Base-by-base conservation (phyloP, 148 eudicot species). In the Agrostemma githago region DNA sequence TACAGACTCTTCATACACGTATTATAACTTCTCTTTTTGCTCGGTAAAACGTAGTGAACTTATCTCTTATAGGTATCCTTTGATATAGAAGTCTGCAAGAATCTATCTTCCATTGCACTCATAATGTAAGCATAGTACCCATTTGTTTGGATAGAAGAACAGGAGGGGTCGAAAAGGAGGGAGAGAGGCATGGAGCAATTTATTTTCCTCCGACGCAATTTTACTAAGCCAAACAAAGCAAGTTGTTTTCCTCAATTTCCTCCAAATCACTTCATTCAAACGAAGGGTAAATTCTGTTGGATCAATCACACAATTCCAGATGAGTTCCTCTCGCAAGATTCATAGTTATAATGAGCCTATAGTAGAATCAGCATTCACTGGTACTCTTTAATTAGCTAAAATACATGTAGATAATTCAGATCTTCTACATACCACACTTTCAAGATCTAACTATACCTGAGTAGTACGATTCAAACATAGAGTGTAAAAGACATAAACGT, bases 271-370 rank as follows among this genome's bases (percentile, higher is more conserved):
- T 51, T 11, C 56, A 51, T 51, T 15, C 15, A 51, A 51, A 11
- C 16, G 4, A 51, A 51, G 16, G 56, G 70, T 42, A 42, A 40
- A 8, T 16, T 66, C 17, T 5, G 71, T 67, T 42, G 54, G 54
- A 67, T 67, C 54, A 67, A 67, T n/a, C 51, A 67, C 56, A 3
- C 16, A 65, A 40, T 39, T 39, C 46, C 68, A 5, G n/a, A 42
- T 12, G 2, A 4, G 68, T 15, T n/a, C 39, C 68, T 43, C 20
- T 65, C 15, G 68, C 40, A 65, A 40, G 19, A 38, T 15, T 44
- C 68, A 65, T 38, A 38, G 46, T 4, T 65, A 11, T 38, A 11
- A 38, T 65, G 43, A 67, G 37, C 56, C 16, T 17, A 42, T 43
- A 20, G 43, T 19, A 67, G 56, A 67, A 20, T 38, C 51, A 6